A percentile compares a stretch with the other conserved stretches of the same genome.
phyloP scores from a whole-genome alignment of 345 rosid genomes.

The Moringa oleifera region DNA sequence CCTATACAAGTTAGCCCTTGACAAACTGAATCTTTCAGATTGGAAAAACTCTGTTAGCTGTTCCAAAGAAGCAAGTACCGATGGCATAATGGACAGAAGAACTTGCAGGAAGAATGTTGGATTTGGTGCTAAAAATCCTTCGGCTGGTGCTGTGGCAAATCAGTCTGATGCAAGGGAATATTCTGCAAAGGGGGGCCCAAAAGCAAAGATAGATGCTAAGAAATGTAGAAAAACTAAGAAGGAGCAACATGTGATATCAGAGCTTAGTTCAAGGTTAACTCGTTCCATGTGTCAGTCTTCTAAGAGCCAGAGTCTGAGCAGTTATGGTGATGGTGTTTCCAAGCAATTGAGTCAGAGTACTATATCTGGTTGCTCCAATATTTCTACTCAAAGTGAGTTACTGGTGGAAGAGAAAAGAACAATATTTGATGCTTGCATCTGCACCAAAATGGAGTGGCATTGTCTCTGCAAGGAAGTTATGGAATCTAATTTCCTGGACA shows the following conservation, averaged over 20 bases:
- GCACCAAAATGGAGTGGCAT: conserved; percentile 52
- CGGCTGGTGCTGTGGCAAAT: conserved; percentile 2
- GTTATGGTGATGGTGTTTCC: conserved; percentile 19
- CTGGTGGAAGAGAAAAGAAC: conserved; percentile 25
- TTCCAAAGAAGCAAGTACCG: conserved; percentile 28
- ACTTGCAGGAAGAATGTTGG: conserved; percentile 12
- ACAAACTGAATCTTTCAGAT: conserved; percentile 46
- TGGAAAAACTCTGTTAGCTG: conserved; percentile 50
- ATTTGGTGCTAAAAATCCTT: conserved; percentile 17
- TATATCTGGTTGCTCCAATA: conserved; percentile 15
- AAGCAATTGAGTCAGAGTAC: conserved; percentile 22
- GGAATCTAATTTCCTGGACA: conserved; percentile 44
- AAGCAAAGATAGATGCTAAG: conserved; percentile 32
- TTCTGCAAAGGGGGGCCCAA: conserved; percentile 17
- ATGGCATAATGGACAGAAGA: conserved; percentile 16
- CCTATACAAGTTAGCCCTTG: conserved; percentile 53
- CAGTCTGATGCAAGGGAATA: conserved; percentile 7
- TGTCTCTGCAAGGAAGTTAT: conserved; percentile 43
- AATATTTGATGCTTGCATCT: conserved; percentile 38
- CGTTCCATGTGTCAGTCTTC: conserved; percentile 64
- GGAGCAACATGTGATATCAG: conserved; percentile 36
- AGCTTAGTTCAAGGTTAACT: conserved; percentile 50
- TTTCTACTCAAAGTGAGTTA: conserved; percentile 21
- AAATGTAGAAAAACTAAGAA: conserved; percentile 42
- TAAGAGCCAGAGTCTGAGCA: conserved; percentile 34